Evolutionary conservation across 306 rosid species (phyloP).

Genomic region (Quillaja saponaria): DNA sequence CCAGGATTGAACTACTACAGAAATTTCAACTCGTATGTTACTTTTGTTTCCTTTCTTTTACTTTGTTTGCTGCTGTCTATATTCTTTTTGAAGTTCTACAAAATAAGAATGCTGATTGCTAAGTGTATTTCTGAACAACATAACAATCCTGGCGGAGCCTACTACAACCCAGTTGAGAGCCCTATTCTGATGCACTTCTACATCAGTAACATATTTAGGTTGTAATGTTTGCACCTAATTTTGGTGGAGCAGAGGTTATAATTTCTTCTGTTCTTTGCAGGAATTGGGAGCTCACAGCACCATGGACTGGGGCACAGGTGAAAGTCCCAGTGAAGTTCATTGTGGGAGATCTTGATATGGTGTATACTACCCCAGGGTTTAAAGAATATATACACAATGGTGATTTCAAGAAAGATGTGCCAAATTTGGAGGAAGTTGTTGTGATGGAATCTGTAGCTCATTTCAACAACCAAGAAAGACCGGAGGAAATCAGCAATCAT

Average conservation of each 20-base stretch:
- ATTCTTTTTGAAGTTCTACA: neutral
- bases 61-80: neutral
- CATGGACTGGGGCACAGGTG: conserved; percentile 35
- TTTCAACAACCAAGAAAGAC: conserved; percentile 42
- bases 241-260: too few relatives aligned
- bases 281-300: conserved; percentile 42
- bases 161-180: too few relatives aligned
- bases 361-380: conserved; percentile 24
- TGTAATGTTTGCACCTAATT: too few relatives aligned
- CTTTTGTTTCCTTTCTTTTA: neutral
- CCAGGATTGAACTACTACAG: conserved; percentile 48
- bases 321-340: conserved; percentile 44
- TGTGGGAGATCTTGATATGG: conserved; percentile 36
- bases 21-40: conserved; percentile 24
- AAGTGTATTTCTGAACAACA: too few relatives aligned
- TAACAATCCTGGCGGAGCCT: too few relatives aligned
- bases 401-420: conserved; percentile 44
- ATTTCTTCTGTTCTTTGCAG: too few relatives aligned
- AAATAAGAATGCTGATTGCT: too few relatives aligned
- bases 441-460: conserved; percentile 44
- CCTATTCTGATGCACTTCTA: too few relatives aligned
- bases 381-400: conserved; percentile 35
- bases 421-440: conserved; percentile 37
- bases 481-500: conserved; percentile 34
- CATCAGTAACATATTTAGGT: too few relatives aligned